Evolutionary conservation across 139 green algal genomes (phyloP), one percentile per base, ranked within the genome.

Genomic region (Nannochloris sp.): DNA sequence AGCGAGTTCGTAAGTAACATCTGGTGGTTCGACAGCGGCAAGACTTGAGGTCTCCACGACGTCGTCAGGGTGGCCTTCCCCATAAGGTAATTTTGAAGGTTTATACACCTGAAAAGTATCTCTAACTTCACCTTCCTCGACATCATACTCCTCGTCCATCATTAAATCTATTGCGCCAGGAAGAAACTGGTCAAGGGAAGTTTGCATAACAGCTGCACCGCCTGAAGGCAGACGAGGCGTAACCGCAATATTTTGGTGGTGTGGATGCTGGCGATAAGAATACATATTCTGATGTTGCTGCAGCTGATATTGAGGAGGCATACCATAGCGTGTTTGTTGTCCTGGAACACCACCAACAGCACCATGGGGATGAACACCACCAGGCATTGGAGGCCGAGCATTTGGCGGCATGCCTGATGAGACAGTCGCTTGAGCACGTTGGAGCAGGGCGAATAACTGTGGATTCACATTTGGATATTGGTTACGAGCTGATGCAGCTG

Each of bases 31-130:
- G 38, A 80, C 73, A 5, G 78, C 60, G 12, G 74, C 66, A 53
- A 86, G 74, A 25, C 67, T 80, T 42, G 75, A 60, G 1, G 79
- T 85, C 59, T 87, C 81, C 34, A 87, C 81, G 37, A 87, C 79
- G 27, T 72, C 44, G 57, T 86, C 81, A 2, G 81, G 79, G 59
- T 87, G 81, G 3, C 61, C 47, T 24, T 34, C 4, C 4, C 80
- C 80, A 3, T 68, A 60, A 6, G 36, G 12, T 32, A 85, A 64
- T 64, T 87, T 87, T 47, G 75, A 57, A 2, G 73, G 73, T 24
- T 44, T 44, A 57, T 83, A 82, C 25, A 71, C 71, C 66, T 78
- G 48, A 55, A 78, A 77, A 0, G 54, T 72, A 24, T 68, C 55
- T 15, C 55, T 24, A 10, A 60, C 61, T 2, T 73, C 68, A 25